phyloP scores from a whole-genome alignment of 179 eudicot genomes.

The Amaranthus tricolor region DNA sequence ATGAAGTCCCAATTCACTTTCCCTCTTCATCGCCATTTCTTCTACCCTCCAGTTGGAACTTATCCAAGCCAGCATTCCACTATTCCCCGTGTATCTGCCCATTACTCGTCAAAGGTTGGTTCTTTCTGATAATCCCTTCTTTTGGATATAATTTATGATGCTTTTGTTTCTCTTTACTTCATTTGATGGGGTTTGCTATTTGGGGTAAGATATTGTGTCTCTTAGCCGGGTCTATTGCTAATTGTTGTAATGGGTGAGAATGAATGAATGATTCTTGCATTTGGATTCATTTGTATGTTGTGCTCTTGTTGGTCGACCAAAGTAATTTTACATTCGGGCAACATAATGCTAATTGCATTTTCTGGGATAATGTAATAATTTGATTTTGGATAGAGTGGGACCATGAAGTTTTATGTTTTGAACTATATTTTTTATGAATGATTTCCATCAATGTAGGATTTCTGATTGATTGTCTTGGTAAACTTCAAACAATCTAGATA shows the following conservation, averaged over 20 bases:
- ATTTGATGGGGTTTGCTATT: not conserved
- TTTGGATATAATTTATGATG: not conserved
- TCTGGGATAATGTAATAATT: not conserved
- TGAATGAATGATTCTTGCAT: not conserved
- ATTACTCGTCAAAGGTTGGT: slow-evolving; percentile 29
- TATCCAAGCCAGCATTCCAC: not conserved
- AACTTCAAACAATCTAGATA: too few relatives aligned
- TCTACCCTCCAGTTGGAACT: slow-evolving; percentile 10
- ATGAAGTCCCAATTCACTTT: slow-evolving; percentile 3
- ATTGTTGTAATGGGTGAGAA: too few relatives aligned
- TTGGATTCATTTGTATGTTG: slow-evolving; percentile 3
- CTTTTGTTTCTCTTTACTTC: not conserved
- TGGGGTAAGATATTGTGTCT: too few relatives aligned
- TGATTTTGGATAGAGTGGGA: not conserved
- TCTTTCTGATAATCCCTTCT: not conserved
- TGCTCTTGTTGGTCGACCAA: not conserved
- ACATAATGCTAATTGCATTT: not conserved
- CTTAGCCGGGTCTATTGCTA: too few relatives aligned
- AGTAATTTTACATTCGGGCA: not conserved
- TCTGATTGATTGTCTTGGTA: not conserved
- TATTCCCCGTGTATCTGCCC: slow-evolving; percentile 20
- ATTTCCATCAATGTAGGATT: not conserved
- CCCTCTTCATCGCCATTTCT: slow-evolving; percentile 23
- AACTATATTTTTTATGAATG: not conserved
- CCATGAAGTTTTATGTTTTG: not conserved